Base-by-base conservation (phyloP, 139 green algal genomes). In the Gonium pectorale region DNA sequence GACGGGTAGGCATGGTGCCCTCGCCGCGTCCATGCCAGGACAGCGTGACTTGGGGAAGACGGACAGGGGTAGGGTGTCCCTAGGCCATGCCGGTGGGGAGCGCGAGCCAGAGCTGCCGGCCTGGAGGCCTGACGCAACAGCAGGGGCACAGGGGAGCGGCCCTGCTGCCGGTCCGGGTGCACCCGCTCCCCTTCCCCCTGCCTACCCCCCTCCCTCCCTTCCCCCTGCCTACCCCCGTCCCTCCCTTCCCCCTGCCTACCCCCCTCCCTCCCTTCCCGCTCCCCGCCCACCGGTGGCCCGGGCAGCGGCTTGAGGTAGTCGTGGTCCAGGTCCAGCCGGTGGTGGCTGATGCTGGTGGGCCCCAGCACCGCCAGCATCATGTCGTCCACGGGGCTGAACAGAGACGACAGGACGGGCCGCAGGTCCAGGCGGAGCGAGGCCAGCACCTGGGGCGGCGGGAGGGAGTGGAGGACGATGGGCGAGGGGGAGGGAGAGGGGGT, bases 381-480 rank as follows among this genome's bases (percentile, higher is more conserved):
- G 80, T 85, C 72, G 56, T 90, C 80, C 40, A 72, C 51, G 22
- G 86, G 78, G 63, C n/a, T 54, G 86, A 90, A 90, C 5, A 80
- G 77, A 24, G 77, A 41, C 62, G 29, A 51, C 60, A 83, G 41
- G 43, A 81, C 62, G n/a, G 60, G 60, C 43, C 27, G 35, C 29
- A 51, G 17, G 44, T 64, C 62, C 60, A 74, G 49, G 22, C 62
- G 77, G 40, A 72, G 44, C 24, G 43, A 66, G 35, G 77, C 77
- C 17, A 83, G 77, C 38, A 73, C 77, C 77, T 83, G 77, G 33
- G 26, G 54, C 52, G 5, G 37, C 22, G 15, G 72, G 52, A 37
- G 52, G 31, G 17, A 27, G 33, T n/a, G n/a, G n/a, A n/a, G n/a
- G n/a, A n/a, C n/a, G n/a, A n/a, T n/a, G n/a, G n/a, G n/a, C n/a